Evolutionary conservation across 2,329 filamentous ascomycete species (phyloP).

Genomic region (Graphiopsis chlorocephala): DNA sequence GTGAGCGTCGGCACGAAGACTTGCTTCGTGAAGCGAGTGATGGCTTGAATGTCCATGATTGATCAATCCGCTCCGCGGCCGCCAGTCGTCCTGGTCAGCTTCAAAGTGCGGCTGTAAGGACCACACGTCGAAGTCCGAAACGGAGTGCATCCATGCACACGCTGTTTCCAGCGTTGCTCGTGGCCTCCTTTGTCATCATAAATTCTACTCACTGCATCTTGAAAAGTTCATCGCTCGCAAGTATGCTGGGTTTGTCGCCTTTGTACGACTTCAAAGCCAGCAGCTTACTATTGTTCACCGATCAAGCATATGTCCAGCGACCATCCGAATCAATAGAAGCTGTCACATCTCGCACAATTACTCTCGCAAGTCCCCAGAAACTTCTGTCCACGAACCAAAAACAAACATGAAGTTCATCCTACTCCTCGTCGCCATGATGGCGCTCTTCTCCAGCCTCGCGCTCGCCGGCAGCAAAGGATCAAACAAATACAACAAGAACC

Average conservation of each 20-base stretch:
- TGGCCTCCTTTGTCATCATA: not conserved
- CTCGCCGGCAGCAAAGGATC: not conserved
- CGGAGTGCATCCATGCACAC: too few relatives aligned
- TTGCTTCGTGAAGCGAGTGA: not conserved
- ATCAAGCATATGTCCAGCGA: not conserved
- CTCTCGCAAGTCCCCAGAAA: not conserved
- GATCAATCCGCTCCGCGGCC: not conserved
- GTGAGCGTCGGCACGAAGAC: conserved; percentile 1
- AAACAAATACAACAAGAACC: not conserved
- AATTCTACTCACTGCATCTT: not conserved
- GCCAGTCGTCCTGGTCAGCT: not conserved
- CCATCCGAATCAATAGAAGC: not conserved
- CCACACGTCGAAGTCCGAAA: not conserved
- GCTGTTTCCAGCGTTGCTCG: not conserved
- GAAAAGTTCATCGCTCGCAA: not conserved
- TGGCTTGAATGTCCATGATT: not conserved
- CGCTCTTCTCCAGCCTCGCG: conserved; percentile 3
- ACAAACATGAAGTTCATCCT: conserved; percentile 3
- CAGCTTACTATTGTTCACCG: conserved; percentile 4
- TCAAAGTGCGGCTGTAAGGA: not conserved
- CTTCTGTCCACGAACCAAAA: not conserved
- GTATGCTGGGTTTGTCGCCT: not conserved
- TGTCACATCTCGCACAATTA: not conserved
- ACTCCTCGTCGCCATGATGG: conserved; percentile 4
- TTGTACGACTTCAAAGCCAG: not conserved